Conservation (phyloP, 2,329 filamentous ascomycete genomes). For the Lachnellula willkommii region DNA sequence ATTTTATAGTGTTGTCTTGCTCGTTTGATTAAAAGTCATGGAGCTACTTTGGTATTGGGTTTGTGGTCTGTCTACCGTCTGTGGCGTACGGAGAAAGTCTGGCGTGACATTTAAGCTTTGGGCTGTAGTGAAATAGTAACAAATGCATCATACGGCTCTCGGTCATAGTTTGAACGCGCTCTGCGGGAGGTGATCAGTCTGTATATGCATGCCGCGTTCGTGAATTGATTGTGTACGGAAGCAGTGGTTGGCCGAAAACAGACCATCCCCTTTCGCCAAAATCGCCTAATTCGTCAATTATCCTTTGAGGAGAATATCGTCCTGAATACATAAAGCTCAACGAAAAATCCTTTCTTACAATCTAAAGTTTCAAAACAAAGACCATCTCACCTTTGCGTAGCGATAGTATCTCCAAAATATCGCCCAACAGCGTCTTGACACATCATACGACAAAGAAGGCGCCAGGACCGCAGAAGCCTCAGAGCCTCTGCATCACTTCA, state of each 20-base stretch:
- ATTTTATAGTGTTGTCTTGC: slow-evolving; percentile 15
- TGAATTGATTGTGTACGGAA: slow-evolving; percentile 18
- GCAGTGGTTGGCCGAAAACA: slow-evolving; percentile 30
- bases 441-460: slow-evolving; percentile 24
- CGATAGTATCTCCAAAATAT: slow-evolving; percentile 8
- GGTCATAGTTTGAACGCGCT: slow-evolving; percentile 2
- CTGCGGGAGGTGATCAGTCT: not conserved
- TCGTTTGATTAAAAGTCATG: slow-evolving; percentile 1
- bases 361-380: slow-evolving; percentile 27
- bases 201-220: slow-evolving; percentile 1
- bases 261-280: slow-evolving; percentile 18
- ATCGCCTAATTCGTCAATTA: slow-evolving; percentile 23
- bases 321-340: slow-evolving; percentile 30
- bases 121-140: not conserved
- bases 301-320: slow-evolving; percentile 14
- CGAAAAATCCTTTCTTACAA: slow-evolving; percentile 24
- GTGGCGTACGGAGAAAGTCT: not conserved
- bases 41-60: slow-evolving; percentile 7
- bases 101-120: not conserved
- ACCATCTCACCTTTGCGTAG: slow-evolving; percentile 14
- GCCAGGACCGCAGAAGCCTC: slow-evolving; percentile 17
- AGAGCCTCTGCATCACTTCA: slow-evolving; percentile 21
- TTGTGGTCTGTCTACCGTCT: not conserved
- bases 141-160: too few relatives aligned
- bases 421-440: slow-evolving; percentile 20